Base-by-base conservation (phyloP, 2,329 filamentous ascomycete species). In the Fusarium sp. region DNA sequence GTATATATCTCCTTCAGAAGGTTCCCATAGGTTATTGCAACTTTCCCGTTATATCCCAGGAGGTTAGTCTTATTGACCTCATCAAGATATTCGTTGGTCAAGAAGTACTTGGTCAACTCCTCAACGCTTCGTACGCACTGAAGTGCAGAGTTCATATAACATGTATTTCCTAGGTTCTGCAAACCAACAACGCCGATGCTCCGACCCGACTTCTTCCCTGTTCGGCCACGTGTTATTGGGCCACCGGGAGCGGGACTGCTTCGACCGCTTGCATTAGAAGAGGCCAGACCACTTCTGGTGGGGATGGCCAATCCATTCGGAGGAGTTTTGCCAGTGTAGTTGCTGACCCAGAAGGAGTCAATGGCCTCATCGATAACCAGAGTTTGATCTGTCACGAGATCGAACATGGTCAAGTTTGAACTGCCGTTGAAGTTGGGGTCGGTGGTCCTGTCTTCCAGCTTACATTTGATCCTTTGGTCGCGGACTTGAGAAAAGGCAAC, bases 61-160 rank as follows among this genome's bases (percentile, higher is more conserved):
- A 94, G 92, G 77, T 99, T 99, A 69, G 89, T 88, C 49, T 89
- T 86, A 80, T 99, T 99, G 73, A 98, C 87, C 77, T 99, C 95
- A 57, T 87, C 84, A 76, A 92, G 90, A 82, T 93, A 94, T 69
- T 91, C 88, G 66, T 91, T 88, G 56, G 89, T 86, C 55, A 98
- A 82, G 81, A 99, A 98, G 81, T 97, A 99, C 77, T 94, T 91
- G 10, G 94, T 95, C 72, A 99, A 84, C 81, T 99, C 96, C 79
- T 97, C 94, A 0, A 98, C 94, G 76, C 94, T 97, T 56, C 95
- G 91, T 57, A 99, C 90, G 80, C 96, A 99, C 80, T 99, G 96
- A 60, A 98, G 86, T 15, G 96, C 96, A 27, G 95, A 97, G 82
- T 98, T 98, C 95, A 98, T 98, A 83, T 99, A 99, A 83, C 96